Conservation (phyloP, 176 grass and related monocot genomes). For the Urochloa ruziziensis region DNA sequence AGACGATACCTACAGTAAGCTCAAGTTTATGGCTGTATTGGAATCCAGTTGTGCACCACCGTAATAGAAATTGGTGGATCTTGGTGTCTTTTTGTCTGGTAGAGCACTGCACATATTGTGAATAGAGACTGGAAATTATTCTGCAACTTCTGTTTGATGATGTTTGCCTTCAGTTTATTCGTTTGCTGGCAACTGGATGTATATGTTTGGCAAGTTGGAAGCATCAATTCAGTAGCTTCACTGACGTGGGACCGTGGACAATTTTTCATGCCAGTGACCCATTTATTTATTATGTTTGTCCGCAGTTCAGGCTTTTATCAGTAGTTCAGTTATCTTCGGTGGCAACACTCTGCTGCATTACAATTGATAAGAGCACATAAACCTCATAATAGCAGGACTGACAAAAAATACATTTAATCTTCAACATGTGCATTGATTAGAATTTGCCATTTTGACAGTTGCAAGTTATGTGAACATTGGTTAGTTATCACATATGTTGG, state of each 20-base stretch:
- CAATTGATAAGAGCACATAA: not conserved
- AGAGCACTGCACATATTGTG: not conserved
- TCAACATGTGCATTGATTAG: not conserved
- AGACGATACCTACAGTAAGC: not conserved
- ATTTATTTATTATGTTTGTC: not conserved
- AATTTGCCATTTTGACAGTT: not conserved
- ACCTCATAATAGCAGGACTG: not conserved
- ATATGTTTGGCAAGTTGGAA: conserved; percentile 25
- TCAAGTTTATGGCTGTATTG: not conserved
- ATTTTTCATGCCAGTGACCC: not conserved
- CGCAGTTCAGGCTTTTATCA: not conserved
- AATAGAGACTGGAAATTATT: not conserved
- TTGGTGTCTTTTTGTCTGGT: conserved; percentile 4
- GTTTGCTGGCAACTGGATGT: conserved; percentile 9
- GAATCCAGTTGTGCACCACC: not conserved
- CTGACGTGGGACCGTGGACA: conserved; percentile 8
- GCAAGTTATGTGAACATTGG: not conserved
- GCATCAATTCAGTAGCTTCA: not conserved
- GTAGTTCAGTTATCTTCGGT: not conserved
- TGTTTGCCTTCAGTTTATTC: conserved; percentile 8
- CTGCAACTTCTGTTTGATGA: not conserved
- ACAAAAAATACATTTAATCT: not conserved
- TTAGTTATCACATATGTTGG: not conserved
- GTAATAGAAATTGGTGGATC: not conserved
- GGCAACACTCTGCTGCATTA: not conserved